Conservation (phyloP, 768 basidiomycete species). For the Boletus vermiculosoides region DNA sequence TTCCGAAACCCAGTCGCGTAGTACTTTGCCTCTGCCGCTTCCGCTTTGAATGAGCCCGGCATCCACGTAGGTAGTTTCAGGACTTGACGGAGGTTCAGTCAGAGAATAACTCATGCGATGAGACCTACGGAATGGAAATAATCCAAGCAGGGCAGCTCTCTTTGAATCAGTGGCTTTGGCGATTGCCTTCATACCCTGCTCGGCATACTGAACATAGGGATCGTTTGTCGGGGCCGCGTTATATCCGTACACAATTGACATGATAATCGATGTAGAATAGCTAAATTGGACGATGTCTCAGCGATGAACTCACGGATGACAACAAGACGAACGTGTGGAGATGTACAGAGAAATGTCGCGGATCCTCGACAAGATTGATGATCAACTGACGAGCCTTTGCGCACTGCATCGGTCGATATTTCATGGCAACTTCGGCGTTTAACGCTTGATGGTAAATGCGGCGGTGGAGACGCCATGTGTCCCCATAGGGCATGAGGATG, state of each 20-base stretch:
- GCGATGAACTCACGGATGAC: not conserved
- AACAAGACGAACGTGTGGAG: constrained; percentile 21
- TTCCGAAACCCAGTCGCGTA: constrained; percentile 20
- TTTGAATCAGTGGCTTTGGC: constrained; percentile 17
- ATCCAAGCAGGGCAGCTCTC: constrained; percentile 20
- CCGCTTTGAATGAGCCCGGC: constrained; percentile 23
- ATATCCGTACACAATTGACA: constrained; percentile 30
- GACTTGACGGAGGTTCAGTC: constrained; percentile 14
- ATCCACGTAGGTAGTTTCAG: constrained; percentile 27
- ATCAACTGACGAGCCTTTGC: constrained; percentile 34
- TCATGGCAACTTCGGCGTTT: constrained; percentile 23
- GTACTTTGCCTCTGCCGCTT: constrained; percentile 14
- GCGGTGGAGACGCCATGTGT: constrained; percentile 38
- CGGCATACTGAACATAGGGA: constrained; percentile 20
- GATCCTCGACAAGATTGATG: constrained; percentile 29
- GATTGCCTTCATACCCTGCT: constrained; percentile 17
- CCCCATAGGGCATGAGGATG: constrained; percentile 37
- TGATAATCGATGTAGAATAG: constrained; percentile 25
- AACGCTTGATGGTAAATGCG: constrained; percentile 37
- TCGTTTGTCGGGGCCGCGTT: constrained; percentile 19
- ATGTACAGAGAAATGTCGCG: constrained; percentile 27
- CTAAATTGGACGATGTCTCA: constrained; percentile 15
- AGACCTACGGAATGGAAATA: constrained; percentile 30
- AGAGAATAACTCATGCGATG: not conserved
- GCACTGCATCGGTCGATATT: constrained; percentile 35